Conservation (phyloP, 2,329 filamentous ascomycete genomes). For the Aspergillus awamori region DNA sequence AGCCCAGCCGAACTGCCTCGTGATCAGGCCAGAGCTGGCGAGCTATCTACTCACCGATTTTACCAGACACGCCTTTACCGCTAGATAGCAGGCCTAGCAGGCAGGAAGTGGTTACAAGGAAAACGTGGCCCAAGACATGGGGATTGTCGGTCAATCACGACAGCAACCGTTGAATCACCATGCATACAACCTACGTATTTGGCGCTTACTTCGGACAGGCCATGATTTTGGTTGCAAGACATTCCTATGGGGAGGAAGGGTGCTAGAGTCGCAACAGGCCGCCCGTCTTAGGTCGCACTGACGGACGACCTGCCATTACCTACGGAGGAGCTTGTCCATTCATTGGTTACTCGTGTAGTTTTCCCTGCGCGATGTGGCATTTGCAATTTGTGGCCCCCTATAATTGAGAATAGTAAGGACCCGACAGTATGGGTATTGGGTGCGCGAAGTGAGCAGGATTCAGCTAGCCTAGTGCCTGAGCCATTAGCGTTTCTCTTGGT, state of each 20-base stretch:
- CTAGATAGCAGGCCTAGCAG: neutral
- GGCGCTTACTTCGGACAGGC: slow-evolving; percentile 9
- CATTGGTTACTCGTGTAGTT: neutral
- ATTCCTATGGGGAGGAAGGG: neutral
- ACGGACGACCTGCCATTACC: neutral
- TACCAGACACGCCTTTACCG: slow-evolving; percentile 1
- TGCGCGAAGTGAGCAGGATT: neutral
- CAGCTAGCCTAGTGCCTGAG: neutral
- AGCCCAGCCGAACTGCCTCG: neutral
- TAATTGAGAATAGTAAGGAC: neutral
- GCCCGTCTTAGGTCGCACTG: neutral
- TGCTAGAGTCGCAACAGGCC: neutral
- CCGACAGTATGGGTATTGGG: slow-evolving; percentile 1
- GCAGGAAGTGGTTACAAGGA: neutral
- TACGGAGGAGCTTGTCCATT: neutral
- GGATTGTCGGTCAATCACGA: slow-evolving; percentile 14
- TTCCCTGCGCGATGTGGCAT: neutral
- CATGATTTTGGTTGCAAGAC: neutral
- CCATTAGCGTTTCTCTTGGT: neutral
- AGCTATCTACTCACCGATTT: neutral
- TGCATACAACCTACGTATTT: slow-evolving; percentile 5
- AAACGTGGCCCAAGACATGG: slow-evolving; percentile 21
- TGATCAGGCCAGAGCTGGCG: neutral
- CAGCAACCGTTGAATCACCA: slow-evolving; percentile 6
- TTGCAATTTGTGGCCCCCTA: neutral